Evolutionary conservation across 768 basidiomycete species (phyloP).

Genomic region (Exidia glandulosa): DNA sequence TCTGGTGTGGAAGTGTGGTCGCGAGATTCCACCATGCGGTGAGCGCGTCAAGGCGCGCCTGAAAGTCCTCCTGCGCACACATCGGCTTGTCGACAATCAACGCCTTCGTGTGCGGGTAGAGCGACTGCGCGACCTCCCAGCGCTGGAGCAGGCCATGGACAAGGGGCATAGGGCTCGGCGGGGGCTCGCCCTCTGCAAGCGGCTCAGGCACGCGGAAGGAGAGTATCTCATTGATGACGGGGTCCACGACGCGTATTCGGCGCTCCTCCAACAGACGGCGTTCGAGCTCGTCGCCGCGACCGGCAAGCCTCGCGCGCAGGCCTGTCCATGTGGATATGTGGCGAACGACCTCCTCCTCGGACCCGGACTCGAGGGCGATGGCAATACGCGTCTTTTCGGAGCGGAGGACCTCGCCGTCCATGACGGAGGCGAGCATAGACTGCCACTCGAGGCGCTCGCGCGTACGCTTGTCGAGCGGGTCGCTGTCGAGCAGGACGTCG

Average conservation of each 20-base stretch:
- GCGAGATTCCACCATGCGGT: conserved; percentile 89
- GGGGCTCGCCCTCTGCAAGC: conserved; percentile 16
- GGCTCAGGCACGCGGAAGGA: conserved; percentile 54
- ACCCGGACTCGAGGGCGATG: conserved; percentile 57
- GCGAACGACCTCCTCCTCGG: conserved; percentile 56
- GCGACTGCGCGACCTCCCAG: conserved; percentile 70
- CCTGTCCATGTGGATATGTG: conserved; percentile 79
- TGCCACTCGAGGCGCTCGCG: conserved; percentile 90
- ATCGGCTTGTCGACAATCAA: conserved; percentile 68
- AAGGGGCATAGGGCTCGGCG: conserved; percentile 12
- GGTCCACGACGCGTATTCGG: conserved; percentile 67
- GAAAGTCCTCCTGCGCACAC: conserved; percentile 56
- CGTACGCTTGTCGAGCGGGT: conserved; percentile 61
- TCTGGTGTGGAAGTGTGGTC: conserved; percentile 71
- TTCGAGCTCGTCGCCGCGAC: conserved; percentile 73
- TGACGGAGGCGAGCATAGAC: conserved; percentile 85
- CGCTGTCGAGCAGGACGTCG: conserved; percentile 45
- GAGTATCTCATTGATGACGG: conserved; percentile 73
- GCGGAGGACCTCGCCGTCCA: conserved; percentile 88
- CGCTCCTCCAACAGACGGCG: conserved; percentile 71
- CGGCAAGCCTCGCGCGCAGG: conserved; percentile 76
- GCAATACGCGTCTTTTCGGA: conserved; percentile 92
- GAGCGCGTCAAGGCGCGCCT: conserved; percentile 77
- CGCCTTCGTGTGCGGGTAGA: conserved; percentile 77
- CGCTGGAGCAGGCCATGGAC: conserved; percentile 58